Conservation (phyloP, 202 grass and related monocot genomes). For the Carex arenaria region DNA sequence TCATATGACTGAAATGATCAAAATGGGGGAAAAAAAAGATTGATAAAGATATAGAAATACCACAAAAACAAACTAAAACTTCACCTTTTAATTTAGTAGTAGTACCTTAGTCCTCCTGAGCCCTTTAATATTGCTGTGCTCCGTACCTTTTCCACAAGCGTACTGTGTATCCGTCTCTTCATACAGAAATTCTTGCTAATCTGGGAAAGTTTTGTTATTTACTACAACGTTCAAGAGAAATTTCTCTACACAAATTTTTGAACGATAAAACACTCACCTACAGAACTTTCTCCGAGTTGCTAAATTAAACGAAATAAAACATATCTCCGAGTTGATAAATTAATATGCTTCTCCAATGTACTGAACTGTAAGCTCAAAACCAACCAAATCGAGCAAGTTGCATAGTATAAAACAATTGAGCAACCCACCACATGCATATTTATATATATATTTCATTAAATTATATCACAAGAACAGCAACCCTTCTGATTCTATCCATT, state of each 20-base stretch:
- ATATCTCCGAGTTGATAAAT: not conserved
- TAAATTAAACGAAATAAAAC: no score
- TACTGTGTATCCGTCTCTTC: not conserved
- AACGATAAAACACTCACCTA: not conserved
- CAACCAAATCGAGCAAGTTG: slow-evolving; percentile 19
- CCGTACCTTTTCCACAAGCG: not conserved
- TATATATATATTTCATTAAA: not conserved
- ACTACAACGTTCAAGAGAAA: not conserved
- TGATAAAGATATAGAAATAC: not conserved
- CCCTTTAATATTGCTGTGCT: not conserved
- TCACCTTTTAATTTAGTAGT: not conserved
- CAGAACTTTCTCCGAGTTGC: not conserved
- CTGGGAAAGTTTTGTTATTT: not conserved
- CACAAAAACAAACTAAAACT: not conserved
- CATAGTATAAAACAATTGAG: not conserved
- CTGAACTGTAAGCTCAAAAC: not conserved
- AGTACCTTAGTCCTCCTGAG: not conserved
- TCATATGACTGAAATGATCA: not conserved
- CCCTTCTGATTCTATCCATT: slow-evolving; percentile 14
- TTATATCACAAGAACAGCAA: slow-evolving; percentile 1
- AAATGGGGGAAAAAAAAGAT: not conserved
- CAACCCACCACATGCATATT: slow-evolving; percentile 7
- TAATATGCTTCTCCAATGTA: not conserved
- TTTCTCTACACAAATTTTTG: not conserved
- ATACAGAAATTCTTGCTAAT: slow-evolving; percentile 5